phyloP scores from a whole-genome alignment of 495 filamentous ascomycete species.

The Aspergillus kassunensis region DNA sequence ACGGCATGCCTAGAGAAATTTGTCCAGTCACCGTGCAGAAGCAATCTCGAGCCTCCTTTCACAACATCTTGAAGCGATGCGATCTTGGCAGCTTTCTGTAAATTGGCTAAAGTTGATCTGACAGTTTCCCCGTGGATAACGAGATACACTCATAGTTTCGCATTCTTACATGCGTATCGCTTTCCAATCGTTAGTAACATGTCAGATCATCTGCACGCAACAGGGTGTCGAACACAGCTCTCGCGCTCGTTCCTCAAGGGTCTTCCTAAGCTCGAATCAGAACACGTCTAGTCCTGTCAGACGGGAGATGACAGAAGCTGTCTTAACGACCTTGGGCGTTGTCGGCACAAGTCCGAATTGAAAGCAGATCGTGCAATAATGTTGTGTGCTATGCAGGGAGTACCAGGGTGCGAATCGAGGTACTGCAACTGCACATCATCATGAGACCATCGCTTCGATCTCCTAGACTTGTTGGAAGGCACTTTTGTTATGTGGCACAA shows the following conservation, averaged over 20 bases:
- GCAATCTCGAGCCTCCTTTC: slow-evolving; percentile 1
- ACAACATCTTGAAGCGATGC: slow-evolving; percentile 7
- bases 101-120: not conserved
- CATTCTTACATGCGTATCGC: not conserved
- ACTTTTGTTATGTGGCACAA: not conserved
- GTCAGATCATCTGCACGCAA: not conserved
- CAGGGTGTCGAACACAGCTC: not conserved
- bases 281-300: not conserved
- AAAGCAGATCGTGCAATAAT: slow-evolving; percentile 6
- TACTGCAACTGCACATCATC: slow-evolving; percentile 10
- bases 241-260: too few species aligned
- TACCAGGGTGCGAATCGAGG: slow-evolving; percentile 14
- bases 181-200: not conserved
- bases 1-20: not conserved
- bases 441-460: slow-evolving; percentile 12
- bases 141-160: not conserved
- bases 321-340: not conserved
- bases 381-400: slow-evolving; percentile 15
- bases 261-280: too few species aligned
- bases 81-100: slow-evolving; percentile 5
- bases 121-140: not conserved
- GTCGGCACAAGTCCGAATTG: not conserved
- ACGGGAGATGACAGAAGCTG: not conserved
- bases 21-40: not conserved
- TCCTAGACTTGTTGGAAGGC: not conserved